Base-by-base conservation (phyloP, 2,329 filamentous ascomycete species). In the Cercospora nicotianae region DNA sequence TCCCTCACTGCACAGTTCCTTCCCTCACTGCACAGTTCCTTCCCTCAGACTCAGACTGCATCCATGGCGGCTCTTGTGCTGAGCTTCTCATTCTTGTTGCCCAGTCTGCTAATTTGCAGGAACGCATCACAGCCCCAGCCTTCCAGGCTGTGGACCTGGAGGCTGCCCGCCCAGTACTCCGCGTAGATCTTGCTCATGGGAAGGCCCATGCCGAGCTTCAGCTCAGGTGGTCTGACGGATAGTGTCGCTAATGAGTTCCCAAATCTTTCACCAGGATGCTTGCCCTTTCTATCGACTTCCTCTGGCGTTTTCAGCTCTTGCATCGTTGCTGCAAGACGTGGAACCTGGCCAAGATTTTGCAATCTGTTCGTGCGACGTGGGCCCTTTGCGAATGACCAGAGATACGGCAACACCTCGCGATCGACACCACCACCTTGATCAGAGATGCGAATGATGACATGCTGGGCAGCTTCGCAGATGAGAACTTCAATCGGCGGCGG, bases 371-470 rank as follows among this genome's bases (percentile, higher is more conserved):
- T 85, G 67, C 89, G 91, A 39, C 92, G 88, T 1, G 94, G 93
- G 0, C 94, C 94, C 80, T 98, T 98, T 80, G 90, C 93, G 79
- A 99, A 99, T 28, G 93, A 96, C 95, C 96, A 99, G 5, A 99
- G 85, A 77, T 96, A 91, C 0, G 94, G 94, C 23, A 97, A 83
- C 67, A 94, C 88, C 53, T 95, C 92, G 60, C 89, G 88, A 0
- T 93, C 90, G 64, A 99, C 92, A 39, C 96, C 95, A 69, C 96
- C 95, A 60, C 94, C 95, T 78, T 93, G 93, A 77, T 99, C 96
- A 0, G 94, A 98, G 53, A 99, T 92, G 51, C 95, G 89, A 79
- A 99, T 94, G 71, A 97, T 97, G 75, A 98, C 93, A 81, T 98
- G 93, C 78, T 98, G 93, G 36, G 91, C 88, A 3, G 94, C 92